Evolutionary conservation across 129 eudicot species (phyloP).

Genomic region (Dittrichia graveolens): DNA sequence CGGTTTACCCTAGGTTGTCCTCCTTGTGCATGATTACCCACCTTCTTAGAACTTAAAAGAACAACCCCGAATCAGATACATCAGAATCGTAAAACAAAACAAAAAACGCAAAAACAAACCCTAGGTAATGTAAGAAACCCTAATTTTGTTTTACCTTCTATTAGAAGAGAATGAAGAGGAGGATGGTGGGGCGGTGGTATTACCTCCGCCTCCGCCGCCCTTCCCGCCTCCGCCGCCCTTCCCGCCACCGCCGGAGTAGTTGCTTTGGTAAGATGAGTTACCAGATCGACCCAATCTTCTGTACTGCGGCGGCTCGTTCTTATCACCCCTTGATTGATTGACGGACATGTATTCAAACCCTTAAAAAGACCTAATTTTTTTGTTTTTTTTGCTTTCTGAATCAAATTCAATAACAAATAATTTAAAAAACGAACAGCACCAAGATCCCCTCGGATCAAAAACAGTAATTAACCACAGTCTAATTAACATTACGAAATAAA

Average conservation of each 20-base stretch:
- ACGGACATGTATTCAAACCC: constrained; percentile 68
- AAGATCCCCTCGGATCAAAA: constrained; percentile 28
- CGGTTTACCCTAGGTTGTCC: constrained; percentile 43
- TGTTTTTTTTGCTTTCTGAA: not conserved
- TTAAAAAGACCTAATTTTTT: constrained; percentile 15
- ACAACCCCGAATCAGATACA: not conserved
- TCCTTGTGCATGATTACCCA: constrained; percentile 54
- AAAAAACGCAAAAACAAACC: constrained; percentile 33
- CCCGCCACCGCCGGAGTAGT: constrained; percentile 56
- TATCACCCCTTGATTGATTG: constrained; percentile 70
- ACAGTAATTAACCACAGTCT: not conserved
- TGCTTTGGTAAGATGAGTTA: constrained; percentile 43
- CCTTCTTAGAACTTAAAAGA: constrained; percentile 56
- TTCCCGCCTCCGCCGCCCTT: constrained; percentile 55
- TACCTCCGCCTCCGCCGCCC: constrained; percentile 40
- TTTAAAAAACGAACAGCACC: too few relatives aligned
- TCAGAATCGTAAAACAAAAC: not conserved
- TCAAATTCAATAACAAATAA: constrained; percentile 17
- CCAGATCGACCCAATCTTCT: constrained; percentile 59
- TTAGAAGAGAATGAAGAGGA: constrained; percentile 30
- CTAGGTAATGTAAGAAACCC: constrained; percentile 23
- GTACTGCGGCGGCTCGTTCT: constrained; percentile 58
- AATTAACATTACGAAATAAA: too few relatives aligned
- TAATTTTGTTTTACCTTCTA: constrained; percentile 40
- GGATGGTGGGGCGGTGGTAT: constrained; percentile 49